Evolutionary conservation across 768 basidiomycete species (phyloP).

Genomic region (Boletales sp.): DNA sequence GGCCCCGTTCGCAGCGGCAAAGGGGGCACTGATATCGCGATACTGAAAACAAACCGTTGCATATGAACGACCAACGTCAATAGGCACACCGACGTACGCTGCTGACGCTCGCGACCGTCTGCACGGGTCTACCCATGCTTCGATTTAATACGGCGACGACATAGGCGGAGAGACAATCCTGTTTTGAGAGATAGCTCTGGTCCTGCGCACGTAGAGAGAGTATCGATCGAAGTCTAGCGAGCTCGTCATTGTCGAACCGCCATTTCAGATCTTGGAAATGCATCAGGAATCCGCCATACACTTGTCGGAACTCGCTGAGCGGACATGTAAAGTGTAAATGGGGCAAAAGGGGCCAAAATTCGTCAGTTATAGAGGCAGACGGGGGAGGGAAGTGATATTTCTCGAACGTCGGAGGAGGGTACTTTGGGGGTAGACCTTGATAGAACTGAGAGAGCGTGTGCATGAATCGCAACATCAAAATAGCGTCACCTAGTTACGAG

Average conservation of each 20-base stretch:
- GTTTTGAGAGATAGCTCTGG: no score
- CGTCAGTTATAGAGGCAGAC: conserved; percentile 2
- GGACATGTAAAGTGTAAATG: conserved; percentile 16
- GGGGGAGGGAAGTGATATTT: not conserved
- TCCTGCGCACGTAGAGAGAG: not conserved
- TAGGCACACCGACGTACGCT: no score
- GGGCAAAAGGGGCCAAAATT: conserved; percentile 14
- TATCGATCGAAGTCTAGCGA: conserved; percentile 6
- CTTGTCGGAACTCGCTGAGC: conserved; percentile 1
- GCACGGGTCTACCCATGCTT: no score
- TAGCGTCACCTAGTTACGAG: conserved; percentile 22
- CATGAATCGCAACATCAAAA: conserved; percentile 20
- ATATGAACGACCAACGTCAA: no score
- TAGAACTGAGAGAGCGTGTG: conserved; percentile 23
- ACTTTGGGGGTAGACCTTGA: conserved; percentile 9
- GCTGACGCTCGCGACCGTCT: no score
- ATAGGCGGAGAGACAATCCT: no score
- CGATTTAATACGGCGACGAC: no score
- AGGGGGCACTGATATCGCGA: no score
- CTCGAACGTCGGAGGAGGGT: conserved; percentile 13
- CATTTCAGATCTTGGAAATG: conserved; percentile 5
- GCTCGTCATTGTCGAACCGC: conserved; percentile 1
- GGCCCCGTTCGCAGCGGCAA: no score
- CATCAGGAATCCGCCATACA: conserved; percentile 2
- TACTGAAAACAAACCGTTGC: no score